phyloP scores from a whole-genome alignment of 306 rosid species.

The Prinsepia uniflora region DNA sequence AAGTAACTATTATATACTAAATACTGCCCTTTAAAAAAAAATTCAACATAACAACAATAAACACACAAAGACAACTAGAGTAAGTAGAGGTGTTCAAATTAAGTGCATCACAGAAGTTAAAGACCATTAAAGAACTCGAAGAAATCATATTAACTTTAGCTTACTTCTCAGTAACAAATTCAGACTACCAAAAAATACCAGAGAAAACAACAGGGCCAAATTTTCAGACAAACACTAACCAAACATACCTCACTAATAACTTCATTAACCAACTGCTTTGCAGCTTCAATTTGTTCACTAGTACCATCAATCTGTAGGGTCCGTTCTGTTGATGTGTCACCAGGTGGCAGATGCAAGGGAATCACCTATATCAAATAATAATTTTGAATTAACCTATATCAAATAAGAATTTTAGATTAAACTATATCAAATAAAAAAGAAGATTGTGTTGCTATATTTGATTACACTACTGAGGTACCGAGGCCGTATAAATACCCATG shows the following conservation, averaged over 20 bases:
- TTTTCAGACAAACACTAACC: conserved; percentile 21
- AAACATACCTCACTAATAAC: conserved; percentile 83
- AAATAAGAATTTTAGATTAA: not conserved
- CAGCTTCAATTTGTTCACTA: conserved; percentile 80
- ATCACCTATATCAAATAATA: conserved; percentile 55
- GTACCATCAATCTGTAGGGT: conserved; percentile 90
- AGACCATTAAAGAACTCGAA: not conserved
- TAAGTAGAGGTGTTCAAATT: not conserved
- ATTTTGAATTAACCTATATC: conserved; percentile 48
- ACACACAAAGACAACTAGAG: not conserved
- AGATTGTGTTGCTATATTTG: not conserved
- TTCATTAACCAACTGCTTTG: conserved; percentile 78
- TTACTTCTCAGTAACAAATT: not conserved
- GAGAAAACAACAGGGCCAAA: conserved; percentile 24
- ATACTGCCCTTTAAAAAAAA: too few relatives aligned
- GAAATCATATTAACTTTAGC: not conserved
- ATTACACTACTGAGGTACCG: not conserved
- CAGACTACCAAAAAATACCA: not conserved
- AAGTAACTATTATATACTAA: too few relatives aligned
- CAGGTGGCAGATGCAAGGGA: conserved; percentile 97
- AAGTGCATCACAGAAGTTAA: not conserved
- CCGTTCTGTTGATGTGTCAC: conserved; percentile 79
- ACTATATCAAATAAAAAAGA: not conserved
- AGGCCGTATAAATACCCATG: not conserved
- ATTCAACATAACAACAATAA: not conserved